Percentiles rank a stretch among this genome's conserved stretches.
Evolutionary conservation across 2,329 filamentous ascomycete species (phyloP).

Genomic region (Fusarium kyushuense): DNA sequence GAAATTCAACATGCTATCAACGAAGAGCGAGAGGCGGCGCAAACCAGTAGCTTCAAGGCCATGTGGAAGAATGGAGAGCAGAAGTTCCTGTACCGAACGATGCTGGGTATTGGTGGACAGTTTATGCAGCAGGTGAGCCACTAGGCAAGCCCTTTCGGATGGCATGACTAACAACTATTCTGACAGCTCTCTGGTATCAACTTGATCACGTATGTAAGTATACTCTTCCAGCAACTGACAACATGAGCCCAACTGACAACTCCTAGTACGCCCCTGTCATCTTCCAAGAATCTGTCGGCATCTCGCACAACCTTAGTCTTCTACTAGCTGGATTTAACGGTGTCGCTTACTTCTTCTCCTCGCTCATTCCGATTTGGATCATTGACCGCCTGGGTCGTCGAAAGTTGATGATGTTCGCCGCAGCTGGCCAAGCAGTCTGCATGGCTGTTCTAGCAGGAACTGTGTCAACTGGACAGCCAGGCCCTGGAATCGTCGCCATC

Average conservation of each 20-base stretch:
- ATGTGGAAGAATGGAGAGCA: slow-evolving; percentile 58
- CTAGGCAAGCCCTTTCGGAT: fast-evolving
- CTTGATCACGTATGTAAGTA: slow-evolving; percentile 50
- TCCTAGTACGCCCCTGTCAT: slow-evolving; percentile 56
- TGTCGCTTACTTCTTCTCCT: slow-evolving; percentile 51
- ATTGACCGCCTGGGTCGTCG: slow-evolving; percentile 63
- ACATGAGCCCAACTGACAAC: background rate
- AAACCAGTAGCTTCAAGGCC: slow-evolving; percentile 50
- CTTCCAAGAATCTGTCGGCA: slow-evolving; percentile 59
- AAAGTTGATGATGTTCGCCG: slow-evolving; percentile 68
- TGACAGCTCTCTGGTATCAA: slow-evolving; percentile 50
- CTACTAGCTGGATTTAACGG: slow-evolving; percentile 66
- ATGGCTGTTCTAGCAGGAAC: slow-evolving; percentile 62
- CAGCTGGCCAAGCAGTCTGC: slow-evolving; percentile 53
- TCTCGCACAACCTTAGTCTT: slow-evolving; percentile 59
- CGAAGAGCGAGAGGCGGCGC: slow-evolving; percentile 55
- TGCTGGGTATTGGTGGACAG: slow-evolving; percentile 58
- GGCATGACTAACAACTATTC: background rate
- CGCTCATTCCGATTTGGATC: slow-evolving; percentile 50
- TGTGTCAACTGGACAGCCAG: slow-evolving; percentile 53
- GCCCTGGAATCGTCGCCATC: slow-evolving; percentile 57
- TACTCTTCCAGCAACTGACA: no score
- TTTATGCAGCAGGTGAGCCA: slow-evolving; percentile 56
- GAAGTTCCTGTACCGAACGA: slow-evolving; percentile 55
- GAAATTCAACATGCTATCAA: slow-evolving; percentile 56